These are phyloP conservation scores for Colletotrichum sp. DNA, from an alignment of 2,329 filamentous ascomycete species.

Conservation along the genomic window DNA sequence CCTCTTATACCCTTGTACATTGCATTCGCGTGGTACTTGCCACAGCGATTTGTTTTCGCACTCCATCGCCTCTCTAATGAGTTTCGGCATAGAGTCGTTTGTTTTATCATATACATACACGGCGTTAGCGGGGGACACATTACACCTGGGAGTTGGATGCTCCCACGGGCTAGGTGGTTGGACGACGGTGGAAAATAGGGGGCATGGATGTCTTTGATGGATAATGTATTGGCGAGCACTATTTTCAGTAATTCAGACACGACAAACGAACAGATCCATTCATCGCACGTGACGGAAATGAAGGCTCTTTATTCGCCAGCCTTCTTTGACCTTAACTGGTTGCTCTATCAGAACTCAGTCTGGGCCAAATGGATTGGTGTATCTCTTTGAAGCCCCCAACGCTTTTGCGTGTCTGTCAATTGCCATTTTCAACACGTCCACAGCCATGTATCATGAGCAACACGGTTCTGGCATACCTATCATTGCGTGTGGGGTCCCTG, in stretches of 20 bases:
- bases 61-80: constrained; percentile 4
- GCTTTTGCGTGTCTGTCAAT: background rate
- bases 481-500: background rate
- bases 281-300: background rate
- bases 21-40: constrained; percentile 21
- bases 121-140: constrained; percentile 11
- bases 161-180: constrained; percentile 10
- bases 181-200: constrained; percentile 18
- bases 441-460: background rate
- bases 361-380: background rate
- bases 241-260: constrained; percentile 10
- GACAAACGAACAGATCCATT: background rate
- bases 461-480: background rate
- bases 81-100: constrained; percentile 1
- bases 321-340: background rate
- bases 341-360: background rate
- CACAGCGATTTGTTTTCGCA: constrained; percentile 31
- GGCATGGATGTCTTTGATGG: constrained; percentile 19
- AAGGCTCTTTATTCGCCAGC: background rate
- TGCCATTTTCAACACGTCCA: background rate
- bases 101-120: constrained; percentile 3
- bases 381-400: background rate
- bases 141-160: constrained; percentile 9
- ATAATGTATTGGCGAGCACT: constrained; percentile 11
- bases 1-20: constrained; percentile 25